A percentile compares a stretch with the other conserved stretches of the same genome.
Conservation (phyloP, 1,284 basidiomycete species). For the Hemileia vastatrix region DNA sequence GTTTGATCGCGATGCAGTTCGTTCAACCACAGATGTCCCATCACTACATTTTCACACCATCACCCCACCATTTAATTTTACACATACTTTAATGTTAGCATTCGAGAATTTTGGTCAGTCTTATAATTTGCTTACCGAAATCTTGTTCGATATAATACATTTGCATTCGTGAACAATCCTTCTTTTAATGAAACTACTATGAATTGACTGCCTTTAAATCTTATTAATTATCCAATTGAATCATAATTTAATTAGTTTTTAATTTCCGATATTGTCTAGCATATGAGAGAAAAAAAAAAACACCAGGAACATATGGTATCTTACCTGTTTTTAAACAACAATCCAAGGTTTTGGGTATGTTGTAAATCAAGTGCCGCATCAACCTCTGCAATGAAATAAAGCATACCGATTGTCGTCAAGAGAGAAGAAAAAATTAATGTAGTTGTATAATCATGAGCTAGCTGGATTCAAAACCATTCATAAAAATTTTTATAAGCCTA, state of each 20-base stretch:
- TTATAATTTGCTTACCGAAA: conserved; percentile 46
- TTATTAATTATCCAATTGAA: conserved; percentile 51
- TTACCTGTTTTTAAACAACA: conserved; percentile 31
- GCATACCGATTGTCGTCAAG: too few species aligned
- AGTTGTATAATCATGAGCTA: not conserved
- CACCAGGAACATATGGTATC: conserved; percentile 39
- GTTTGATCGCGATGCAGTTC: conserved; percentile 31
- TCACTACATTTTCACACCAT: too few species aligned
- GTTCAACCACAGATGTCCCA: conserved; percentile 33
- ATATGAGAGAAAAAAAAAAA: conserved; percentile 53
- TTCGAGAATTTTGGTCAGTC: not conserved
- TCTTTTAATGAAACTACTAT: conserved; percentile 97
- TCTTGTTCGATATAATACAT: conserved; percentile 79
- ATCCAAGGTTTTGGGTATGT: conserved; percentile 45
- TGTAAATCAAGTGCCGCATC: conserved; percentile 44
- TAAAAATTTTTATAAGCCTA: not conserved
- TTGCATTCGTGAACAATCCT: conserved; percentile 93
- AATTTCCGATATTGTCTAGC: conserved; percentile 33
- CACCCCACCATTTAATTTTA: too few species aligned
- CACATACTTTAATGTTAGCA: not conserved
- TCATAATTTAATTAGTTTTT: not conserved
- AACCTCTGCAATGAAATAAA: conserved; percentile 44
- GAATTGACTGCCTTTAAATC: conserved; percentile 97
- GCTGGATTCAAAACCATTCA: not conserved
- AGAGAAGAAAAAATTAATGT: too few species aligned